Conservation (phyloP, 2,329 filamentous ascomycete genomes). For the Fusarium drepaniforme region DNA sequence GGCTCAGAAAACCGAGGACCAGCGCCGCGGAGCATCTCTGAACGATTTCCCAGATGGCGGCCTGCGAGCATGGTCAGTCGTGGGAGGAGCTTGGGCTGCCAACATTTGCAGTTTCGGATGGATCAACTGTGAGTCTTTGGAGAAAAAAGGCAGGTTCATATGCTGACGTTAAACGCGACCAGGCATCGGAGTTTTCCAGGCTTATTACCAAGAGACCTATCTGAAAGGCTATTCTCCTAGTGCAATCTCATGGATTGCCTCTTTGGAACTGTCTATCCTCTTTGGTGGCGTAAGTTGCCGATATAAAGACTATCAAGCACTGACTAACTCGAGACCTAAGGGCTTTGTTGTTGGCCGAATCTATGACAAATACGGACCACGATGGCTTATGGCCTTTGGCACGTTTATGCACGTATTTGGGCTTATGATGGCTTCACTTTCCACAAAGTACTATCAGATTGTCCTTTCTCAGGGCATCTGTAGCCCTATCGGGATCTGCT, state of each 20-base stretch:
- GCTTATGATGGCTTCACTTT: conserved; percentile 72
- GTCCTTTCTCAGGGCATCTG: conserved; percentile 55
- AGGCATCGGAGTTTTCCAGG: conserved; percentile 1
- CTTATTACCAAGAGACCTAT: neutral
- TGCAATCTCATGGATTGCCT: conserved; percentile 5
- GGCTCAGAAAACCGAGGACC: neutral
- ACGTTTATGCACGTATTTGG: conserved; percentile 70
- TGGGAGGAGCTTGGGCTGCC: neutral
- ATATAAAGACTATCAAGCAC: too few relatives aligned
- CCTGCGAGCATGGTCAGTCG: neutral
- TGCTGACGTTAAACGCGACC: neutral
- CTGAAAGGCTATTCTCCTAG: neutral
- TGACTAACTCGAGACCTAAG: conserved; percentile 22
- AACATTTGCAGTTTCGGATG: conserved; percentile 5
- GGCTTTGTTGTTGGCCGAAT: conserved; percentile 72
- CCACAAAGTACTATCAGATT: conserved; percentile 56
- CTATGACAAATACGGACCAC: conserved; percentile 74
- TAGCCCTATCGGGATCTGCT: conserved; percentile 49
- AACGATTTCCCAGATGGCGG: neutral
- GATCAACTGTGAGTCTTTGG: neutral
- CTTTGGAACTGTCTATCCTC: neutral
- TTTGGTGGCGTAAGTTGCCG: neutral
- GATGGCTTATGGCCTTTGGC: conserved; percentile 65
- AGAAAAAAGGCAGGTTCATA: too few relatives aligned
- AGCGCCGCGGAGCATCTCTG: neutral